phyloP scores from a whole-genome alignment of 257 asterid genomes.

The Solanum piurae region DNA sequence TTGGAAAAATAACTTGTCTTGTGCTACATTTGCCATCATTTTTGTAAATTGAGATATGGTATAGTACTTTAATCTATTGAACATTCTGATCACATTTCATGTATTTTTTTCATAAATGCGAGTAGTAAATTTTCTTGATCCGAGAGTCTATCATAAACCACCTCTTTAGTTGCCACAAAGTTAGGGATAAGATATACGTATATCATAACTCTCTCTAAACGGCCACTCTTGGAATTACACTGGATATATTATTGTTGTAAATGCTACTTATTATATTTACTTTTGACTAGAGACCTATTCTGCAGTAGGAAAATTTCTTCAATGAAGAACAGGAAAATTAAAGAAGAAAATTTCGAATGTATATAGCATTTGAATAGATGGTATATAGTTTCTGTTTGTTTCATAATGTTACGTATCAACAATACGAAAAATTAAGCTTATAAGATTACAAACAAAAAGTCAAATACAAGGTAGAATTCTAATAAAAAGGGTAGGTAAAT shows the following conservation, averaged over 20 bases:
- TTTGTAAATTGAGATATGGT: neutral
- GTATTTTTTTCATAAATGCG: neutral
- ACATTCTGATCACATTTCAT: neutral
- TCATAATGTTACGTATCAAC: too few species aligned
- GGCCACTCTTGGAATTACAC: neutral
- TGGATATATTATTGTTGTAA: neutral
- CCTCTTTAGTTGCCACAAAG: neutral
- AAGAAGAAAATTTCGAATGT: neutral
- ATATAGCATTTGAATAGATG: neutral
- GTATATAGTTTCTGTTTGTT: too few species aligned
- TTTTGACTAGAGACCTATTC: neutral
- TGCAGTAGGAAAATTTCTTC: neutral
- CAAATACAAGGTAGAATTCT: too few species aligned
- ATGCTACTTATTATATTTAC: neutral
- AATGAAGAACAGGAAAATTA: neutral
- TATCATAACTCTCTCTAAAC: neutral
- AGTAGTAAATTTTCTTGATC: neutral
- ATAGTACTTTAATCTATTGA: neutral
- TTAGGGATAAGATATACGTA: fast-evolving
- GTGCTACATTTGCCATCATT: neutral
- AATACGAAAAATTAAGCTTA: too few species aligned
- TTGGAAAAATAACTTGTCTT: neutral
- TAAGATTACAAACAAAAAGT: too few species aligned
- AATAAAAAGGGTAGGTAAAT: neutral
- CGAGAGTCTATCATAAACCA: neutral